Conservation (phyloP, 2,329 filamentous ascomycete species). For the Fusarium fracticaudum region DNA sequence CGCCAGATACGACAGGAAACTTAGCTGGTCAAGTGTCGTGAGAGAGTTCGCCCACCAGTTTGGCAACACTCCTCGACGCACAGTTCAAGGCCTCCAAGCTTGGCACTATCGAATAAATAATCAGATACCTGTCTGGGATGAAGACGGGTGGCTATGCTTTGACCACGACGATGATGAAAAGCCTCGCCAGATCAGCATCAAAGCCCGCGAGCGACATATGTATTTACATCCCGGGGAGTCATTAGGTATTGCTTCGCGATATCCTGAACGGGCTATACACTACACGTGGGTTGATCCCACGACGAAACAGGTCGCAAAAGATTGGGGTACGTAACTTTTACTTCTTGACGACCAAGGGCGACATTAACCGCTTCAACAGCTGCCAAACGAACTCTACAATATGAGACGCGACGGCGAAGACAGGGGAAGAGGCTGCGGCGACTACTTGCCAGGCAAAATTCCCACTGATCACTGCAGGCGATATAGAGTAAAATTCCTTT, state of each 20-base stretch:
- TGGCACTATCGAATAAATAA: neutral
- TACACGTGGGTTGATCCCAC: constrained; percentile 56
- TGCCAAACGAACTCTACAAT: constrained; percentile 47
- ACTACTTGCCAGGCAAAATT: neutral
- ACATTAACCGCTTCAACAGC: constrained; percentile 40
- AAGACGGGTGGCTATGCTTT: neutral
- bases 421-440: constrained; percentile 48
- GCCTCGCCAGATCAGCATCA: constrained; percentile 42
- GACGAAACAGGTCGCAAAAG: constrained; percentile 48
- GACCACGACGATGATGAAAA: neutral
- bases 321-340: constrained; percentile 51
- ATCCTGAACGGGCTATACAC: constrained; percentile 57
- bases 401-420: constrained; percentile 48
- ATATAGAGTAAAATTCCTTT: neutral
- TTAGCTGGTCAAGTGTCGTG: neutral
- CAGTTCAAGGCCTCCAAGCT: neutral
- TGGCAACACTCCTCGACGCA: neutral
- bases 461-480: neutral
- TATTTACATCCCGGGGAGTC: constrained; percentile 46
- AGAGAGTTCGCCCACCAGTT: neutral
- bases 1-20: neutral
- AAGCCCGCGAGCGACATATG: constrained; percentile 49
- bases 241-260: constrained; percentile 52
- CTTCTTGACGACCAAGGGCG: no score
- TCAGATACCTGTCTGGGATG: neutral